Evolutionary conservation across 2,329 filamentous ascomycete genomes (phyloP).

Genomic region (Rhytidhysteron rufulum): DNA sequence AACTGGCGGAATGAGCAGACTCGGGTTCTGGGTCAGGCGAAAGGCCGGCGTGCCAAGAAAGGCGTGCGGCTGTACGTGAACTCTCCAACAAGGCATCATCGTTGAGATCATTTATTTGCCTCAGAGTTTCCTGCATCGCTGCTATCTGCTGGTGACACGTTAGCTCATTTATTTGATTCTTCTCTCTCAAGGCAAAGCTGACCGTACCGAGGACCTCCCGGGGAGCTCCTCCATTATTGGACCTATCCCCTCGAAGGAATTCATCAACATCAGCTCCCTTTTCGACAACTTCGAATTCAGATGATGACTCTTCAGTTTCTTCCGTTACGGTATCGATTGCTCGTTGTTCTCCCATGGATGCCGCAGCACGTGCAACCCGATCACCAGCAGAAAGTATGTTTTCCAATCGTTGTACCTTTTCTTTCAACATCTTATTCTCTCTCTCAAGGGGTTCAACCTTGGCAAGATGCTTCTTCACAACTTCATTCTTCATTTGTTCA

Average conservation of each 20-base stretch:
- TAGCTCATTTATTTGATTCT: slow-evolving; percentile 12
- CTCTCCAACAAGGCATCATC: slow-evolving; percentile 32
- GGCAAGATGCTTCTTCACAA: slow-evolving; percentile 33
- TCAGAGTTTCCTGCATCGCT: slow-evolving; percentile 34
- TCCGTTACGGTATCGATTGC: slow-evolving; percentile 27
- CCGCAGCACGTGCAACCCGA: slow-evolving; percentile 32
- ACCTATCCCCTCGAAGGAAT: neutral
- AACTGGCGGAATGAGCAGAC: too few species aligned
- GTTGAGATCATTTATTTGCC: slow-evolving; percentile 32
- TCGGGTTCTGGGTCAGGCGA: too few species aligned
- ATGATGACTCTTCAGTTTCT: slow-evolving; percentile 23
- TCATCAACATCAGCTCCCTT: slow-evolving; percentile 3
- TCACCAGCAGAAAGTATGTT: slow-evolving; percentile 32
- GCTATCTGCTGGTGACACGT: slow-evolving; percentile 35
- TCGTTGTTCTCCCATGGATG: slow-evolving; percentile 30
- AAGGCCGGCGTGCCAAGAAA: slow-evolving; percentile 6
- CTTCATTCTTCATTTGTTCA: slow-evolving; percentile 33
- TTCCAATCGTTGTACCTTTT: slow-evolving; percentile 32
- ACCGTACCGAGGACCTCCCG: slow-evolving; percentile 33
- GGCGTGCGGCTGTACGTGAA: slow-evolving; percentile 25
- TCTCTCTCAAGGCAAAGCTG: slow-evolving; percentile 13
- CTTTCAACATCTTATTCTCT: slow-evolving; percentile 24
- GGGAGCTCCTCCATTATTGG: slow-evolving; percentile 2
- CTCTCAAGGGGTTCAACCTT: slow-evolving; percentile 30
- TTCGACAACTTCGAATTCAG: slow-evolving; percentile 5